Evolutionary conservation across 2,329 filamentous ascomycete genomes (phyloP), one percentile per base, ranked within the genome.

Genomic region (Davidsoniella neocaledoniae): DNA sequence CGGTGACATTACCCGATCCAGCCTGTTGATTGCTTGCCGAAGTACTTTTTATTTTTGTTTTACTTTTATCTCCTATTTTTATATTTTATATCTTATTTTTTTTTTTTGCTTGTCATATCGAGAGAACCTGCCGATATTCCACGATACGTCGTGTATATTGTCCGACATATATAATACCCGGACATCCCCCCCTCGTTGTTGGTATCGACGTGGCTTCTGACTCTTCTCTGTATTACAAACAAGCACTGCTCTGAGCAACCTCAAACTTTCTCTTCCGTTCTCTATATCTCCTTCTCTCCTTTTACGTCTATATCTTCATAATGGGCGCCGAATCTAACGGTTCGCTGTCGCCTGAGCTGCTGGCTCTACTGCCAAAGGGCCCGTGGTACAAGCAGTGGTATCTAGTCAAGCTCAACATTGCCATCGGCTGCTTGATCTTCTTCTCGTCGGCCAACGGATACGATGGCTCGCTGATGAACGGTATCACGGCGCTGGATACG

Each of bases 351-450:
- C 81, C 83, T 1, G 77, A 80, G 54, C 68, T 88, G 17, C 81
- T 80, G 1, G 77, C 87, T 2, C 80, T 85, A 0, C 90, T 87
- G 58, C 81, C 93, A 53, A 76, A 85, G 1, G 79, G 91, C n/a
- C 81, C 84, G 0, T 93, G 33, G 81, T 93, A 45, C 38, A 36
- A 49, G 12, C 0, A 86, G 83, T 14, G 85, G 86, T 17, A 91
- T 90, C 79, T 91, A 84, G 33, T 86, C 86, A 57, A 86, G 91
- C 60, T 55, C 52, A 88, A 71, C 55, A 69, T 76, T 60, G 74
- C 74, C 19, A 65, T 71, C 48, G 66, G 67, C 56, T 71, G 67
- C 52, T 56, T 71, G 52, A 55, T 71, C 43, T 68, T 67, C 40
- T 71, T 70, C 58, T 68, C 67, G 10, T 69, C 66, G 40, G 71